These are phyloP conservation scores for Candida nemodendra DNA, from an alignment of 805 yeast genomes.

Conservation along the genomic window DNA sequence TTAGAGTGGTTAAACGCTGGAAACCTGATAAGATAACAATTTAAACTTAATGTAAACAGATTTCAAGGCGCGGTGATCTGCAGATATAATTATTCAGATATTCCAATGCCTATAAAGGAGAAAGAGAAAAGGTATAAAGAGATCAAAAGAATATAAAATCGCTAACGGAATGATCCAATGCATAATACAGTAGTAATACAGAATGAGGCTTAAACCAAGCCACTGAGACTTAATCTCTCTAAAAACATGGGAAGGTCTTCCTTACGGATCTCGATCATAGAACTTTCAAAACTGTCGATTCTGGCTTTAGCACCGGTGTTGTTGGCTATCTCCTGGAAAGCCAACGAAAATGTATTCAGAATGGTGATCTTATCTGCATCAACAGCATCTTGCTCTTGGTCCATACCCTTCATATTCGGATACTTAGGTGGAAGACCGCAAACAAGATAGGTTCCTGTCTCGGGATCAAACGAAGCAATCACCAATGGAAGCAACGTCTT, in stretches of 20 bases:
- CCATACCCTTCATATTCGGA: slow-evolving; percentile 44
- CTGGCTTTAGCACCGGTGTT: slow-evolving; percentile 84
- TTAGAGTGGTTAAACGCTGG: no score
- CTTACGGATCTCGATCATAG: slow-evolving; percentile 84
- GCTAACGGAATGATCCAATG: no score
- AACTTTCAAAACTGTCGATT: slow-evolving; percentile 92
- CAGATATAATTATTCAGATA: no score
- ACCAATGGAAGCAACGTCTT: slow-evolving; percentile 72
- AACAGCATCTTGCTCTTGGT: slow-evolving; percentile 28
- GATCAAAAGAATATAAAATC: no score
- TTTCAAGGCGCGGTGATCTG: no score
- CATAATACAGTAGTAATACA: no score
- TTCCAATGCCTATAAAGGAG: no score
- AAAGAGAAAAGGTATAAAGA: no score
- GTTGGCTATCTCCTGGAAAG: slow-evolving; percentile 84
- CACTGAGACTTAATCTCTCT: slow-evolving; percentile 78
- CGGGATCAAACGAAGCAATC: slow-evolving; percentile 74
- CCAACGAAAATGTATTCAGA: slow-evolving; percentile 81
- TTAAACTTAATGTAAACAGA: no score
- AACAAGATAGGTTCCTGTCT: slow-evolving; percentile 76
- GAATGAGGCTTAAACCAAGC: slow-evolving; percentile 46
- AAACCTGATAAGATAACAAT: no score
- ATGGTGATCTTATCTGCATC: slow-evolving; percentile 42
- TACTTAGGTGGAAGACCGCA: slow-evolving; percentile 87
- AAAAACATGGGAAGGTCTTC: slow-evolving; percentile 87